A percentile compares a stretch with the other conserved stretches of the same genome.
Conservation (phyloP, 2,329 filamentous ascomycete species). For the Pseudocercospora cruenta region DNA sequence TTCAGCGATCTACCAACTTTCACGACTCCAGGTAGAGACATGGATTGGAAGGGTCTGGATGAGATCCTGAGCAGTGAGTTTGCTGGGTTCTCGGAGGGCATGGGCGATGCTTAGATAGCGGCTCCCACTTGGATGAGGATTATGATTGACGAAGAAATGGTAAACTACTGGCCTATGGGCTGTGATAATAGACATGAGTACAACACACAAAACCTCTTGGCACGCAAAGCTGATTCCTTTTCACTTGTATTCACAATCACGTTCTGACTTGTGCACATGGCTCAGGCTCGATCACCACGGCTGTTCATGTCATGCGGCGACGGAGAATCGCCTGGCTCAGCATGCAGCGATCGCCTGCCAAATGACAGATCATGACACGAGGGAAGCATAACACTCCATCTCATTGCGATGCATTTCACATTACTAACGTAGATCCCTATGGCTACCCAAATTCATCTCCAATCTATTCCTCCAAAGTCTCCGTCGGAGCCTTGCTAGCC, state of each 20-base stretch:
- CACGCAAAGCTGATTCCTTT: background rate
- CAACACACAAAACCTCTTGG: background rate
- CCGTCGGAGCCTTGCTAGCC: slow-evolving; percentile 22
- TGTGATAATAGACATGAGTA: background rate
- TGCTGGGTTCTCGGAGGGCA: slow-evolving; percentile 15
- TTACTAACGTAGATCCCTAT: too few relatives aligned
- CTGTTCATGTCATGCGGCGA: too few relatives aligned
- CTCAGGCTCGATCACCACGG: too few relatives aligned
- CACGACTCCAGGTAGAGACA: slow-evolving; percentile 33
- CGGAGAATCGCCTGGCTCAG: too few relatives aligned
- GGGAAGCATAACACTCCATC: too few relatives aligned
- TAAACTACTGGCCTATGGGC: background rate
- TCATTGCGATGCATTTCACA: too few relatives aligned
- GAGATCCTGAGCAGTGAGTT: slow-evolving; percentile 39
- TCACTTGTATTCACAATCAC: too few relatives aligned
- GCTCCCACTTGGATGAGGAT: background rate
- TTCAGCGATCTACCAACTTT: slow-evolving; percentile 41
- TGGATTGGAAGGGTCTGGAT: slow-evolving; percentile 36
- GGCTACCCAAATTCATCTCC: too few relatives aligned
- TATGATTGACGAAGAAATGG: background rate
- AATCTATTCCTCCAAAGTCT: slow-evolving; percentile 25
- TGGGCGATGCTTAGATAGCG: background rate
- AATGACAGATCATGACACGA: too few relatives aligned
- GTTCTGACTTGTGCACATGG: too few relatives aligned
- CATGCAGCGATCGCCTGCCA: too few relatives aligned